A percentile compares a stretch with the other conserved stretches of the same genome.
Conservation (phyloP, 441 rosid species). For the Arabidopsis hybrid region DNA sequence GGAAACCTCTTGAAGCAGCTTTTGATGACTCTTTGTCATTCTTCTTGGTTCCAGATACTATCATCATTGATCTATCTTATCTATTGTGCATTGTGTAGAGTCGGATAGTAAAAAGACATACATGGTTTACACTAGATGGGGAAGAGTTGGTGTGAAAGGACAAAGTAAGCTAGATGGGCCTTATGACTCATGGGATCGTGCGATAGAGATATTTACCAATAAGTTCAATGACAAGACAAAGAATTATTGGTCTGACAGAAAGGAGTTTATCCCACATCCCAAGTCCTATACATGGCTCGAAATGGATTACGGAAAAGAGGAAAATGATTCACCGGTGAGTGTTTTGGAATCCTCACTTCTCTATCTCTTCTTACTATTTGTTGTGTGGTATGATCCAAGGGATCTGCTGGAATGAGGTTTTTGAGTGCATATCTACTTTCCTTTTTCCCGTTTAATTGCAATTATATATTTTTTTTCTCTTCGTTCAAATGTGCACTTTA, state of each 20-base stretch:
- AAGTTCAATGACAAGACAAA: conserved; percentile 78
- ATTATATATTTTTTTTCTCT: background rate
- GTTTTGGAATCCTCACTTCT: conserved; percentile 22
- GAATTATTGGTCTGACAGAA: conserved; percentile 67
- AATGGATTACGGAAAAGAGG: conserved; percentile 76
- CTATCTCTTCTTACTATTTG: conserved; percentile 7
- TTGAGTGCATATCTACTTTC: conserved; percentile 7
- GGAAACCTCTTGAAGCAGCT: background rate
- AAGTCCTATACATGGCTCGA: conserved; percentile 79
- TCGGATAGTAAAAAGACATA: conserved; percentile 64
- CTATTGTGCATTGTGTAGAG: conserved; percentile 51
- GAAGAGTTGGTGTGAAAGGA: conserved; percentile 86
- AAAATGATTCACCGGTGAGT: conserved; percentile 54
- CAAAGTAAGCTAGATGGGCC: conserved; percentile 85
- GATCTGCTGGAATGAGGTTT: conserved; percentile 18
- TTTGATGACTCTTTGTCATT: conserved; percentile 23
- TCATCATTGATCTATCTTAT: background rate
- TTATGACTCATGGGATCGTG: conserved; percentile 56
- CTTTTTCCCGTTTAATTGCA: background rate
- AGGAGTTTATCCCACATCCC: conserved; percentile 62
- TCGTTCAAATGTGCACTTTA: conserved; percentile 10
- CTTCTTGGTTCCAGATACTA: background rate
- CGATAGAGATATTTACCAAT: conserved; percentile 59
- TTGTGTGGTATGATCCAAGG: conserved; percentile 18
- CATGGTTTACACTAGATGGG: conserved; percentile 77